Evolutionary conservation across 495 filamentous ascomycete species (phyloP), one percentile per base, ranked within the genome.

Genomic region (Penicillium cataractarum): DNA sequence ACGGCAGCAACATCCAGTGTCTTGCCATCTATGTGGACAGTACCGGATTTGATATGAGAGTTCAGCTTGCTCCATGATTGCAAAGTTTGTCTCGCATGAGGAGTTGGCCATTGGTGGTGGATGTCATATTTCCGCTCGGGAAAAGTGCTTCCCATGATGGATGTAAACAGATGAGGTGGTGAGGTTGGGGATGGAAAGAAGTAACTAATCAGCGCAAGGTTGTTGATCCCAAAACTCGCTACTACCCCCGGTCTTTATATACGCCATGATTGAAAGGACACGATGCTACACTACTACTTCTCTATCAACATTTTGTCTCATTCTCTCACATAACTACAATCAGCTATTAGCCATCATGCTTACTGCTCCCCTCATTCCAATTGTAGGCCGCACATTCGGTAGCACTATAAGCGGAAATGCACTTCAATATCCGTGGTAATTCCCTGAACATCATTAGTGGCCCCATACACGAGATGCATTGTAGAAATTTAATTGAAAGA

Each of bases 71-170:
- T 19, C 40, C 40, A 46, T n/a, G 40, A 22, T n/a, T 46, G 40
- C 40, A 46, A 19, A 22, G 40, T 19, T 22, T 46, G 40, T 8
- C 19, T 46, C 1, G 40, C 40, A 6, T 46, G 40, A 8, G 40
- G 40, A 12, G 40, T 46, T 1, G 40, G 40, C 40, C 40, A 46
- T 12, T 46, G 40, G 22, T 46, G 40, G 40, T 46, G 19, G 19
- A 46, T 46, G 6, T 46, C 40, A 46, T 46, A 46, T n/a, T 46
- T 46, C 22, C 40, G 40, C 40, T 46, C 40, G 10, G 40, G 40
- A 46, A 46, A 46, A n/a, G 40, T 46, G 40, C 40, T 46, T 5
- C 40, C 40, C 40, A 46, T 46, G 19, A 46, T 46, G 40, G 19
- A 8, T 3, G 40, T 46, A 6, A 46, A 22, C 4, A 19, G 8